Conservation (phyloP, 345 rosid species). For the Pugionium dolabratum region DNA sequence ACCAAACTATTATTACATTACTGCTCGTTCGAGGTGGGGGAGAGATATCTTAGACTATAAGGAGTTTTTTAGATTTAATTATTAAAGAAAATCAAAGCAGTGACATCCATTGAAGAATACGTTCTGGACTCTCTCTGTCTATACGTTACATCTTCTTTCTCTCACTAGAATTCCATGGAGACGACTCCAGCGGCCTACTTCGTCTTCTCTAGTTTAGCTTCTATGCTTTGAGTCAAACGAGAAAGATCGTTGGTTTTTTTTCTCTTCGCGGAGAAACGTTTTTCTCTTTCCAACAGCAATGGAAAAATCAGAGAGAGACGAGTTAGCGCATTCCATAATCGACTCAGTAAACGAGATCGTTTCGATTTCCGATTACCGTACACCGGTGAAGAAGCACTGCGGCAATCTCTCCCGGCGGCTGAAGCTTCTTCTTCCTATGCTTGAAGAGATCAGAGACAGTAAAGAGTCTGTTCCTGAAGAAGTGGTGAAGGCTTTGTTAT, state of each 20-base stretch:
- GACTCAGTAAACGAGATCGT: slow-evolving; percentile 65
- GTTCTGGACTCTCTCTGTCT: too few species aligned
- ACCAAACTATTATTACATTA: too few species aligned
- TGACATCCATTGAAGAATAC: too few species aligned
- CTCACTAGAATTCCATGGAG: too few species aligned
- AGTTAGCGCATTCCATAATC: slow-evolving; percentile 50
- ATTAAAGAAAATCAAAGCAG: too few species aligned
- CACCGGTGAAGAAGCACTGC: slow-evolving; percentile 62
- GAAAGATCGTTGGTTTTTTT: neutral
- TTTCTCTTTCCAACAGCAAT: slow-evolving; percentile 14
- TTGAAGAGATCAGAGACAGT: slow-evolving; percentile 76
- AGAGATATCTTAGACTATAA: too few species aligned
- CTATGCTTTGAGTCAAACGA: too few species aligned
- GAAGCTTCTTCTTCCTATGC: slow-evolving; percentile 71
- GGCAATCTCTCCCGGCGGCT: slow-evolving; percentile 64
- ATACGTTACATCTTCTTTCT: too few species aligned
- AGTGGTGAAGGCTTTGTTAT: slow-evolving; percentile 42
- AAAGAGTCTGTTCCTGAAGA: slow-evolving; percentile 48
- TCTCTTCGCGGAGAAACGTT: neutral
- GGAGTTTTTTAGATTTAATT: too few species aligned
- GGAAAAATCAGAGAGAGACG: slow-evolving; percentile 50
- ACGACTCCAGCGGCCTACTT: too few species aligned
- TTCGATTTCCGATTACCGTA: slow-evolving; percentile 49
- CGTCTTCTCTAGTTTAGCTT: too few species aligned
- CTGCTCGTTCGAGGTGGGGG: too few species aligned